Conservation (phyloP, 2,329 filamentous ascomycete species). For the Huntiella bhutanensis region DNA sequence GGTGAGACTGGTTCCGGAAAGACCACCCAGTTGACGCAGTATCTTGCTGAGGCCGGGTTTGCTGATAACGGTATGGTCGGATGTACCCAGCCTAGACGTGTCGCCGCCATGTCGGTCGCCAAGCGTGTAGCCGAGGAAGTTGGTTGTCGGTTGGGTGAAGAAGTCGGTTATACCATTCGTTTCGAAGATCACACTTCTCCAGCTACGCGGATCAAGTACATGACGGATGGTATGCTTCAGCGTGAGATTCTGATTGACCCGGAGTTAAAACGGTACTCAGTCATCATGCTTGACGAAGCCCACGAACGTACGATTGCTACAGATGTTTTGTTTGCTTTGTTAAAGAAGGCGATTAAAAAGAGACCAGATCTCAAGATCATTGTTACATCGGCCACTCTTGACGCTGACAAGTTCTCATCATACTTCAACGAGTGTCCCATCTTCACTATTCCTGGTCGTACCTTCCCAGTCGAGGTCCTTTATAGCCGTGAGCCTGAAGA, state of each 20-base stretch:
- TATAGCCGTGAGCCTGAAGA: slow-evolving; percentile 90
- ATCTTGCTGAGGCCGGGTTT: slow-evolving; percentile 81
- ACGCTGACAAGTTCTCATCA: slow-evolving; percentile 90
- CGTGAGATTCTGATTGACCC: slow-evolving; percentile 87
- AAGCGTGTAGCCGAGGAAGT: slow-evolving; percentile 95
- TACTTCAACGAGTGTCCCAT: slow-evolving; percentile 96
- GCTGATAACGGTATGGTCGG: slow-evolving; percentile 77
- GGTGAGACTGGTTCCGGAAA: slow-evolving; percentile 96
- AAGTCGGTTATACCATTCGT: slow-evolving; percentile 93
- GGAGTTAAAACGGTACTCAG: slow-evolving; percentile 73
- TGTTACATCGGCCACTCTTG: slow-evolving; percentile 86
- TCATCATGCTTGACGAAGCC: slow-evolving; percentile 95
- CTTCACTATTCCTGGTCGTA: slow-evolving; percentile 87
- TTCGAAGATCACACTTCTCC: slow-evolving; percentile 88
- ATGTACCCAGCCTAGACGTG: slow-evolving; percentile 90
- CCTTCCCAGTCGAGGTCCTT: slow-evolving; percentile 87
- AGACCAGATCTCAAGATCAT: slow-evolving; percentile 83
- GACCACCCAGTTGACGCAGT: slow-evolving; percentile 91
- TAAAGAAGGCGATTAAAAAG: slow-evolving; percentile 82
- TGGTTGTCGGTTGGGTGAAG: slow-evolving; percentile 71
- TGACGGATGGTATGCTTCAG: slow-evolving; percentile 97
- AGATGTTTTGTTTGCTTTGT: slow-evolving; percentile 78
- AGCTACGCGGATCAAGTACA: slow-evolving; percentile 91
- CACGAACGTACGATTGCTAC: slow-evolving; percentile 95
- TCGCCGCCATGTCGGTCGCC: slow-evolving; percentile 92